A percentile compares a stretch with the other conserved stretches of the same genome.
phyloP scores from a whole-genome alignment of 441 rosid genomes.

The Gossypium lobatum region DNA sequence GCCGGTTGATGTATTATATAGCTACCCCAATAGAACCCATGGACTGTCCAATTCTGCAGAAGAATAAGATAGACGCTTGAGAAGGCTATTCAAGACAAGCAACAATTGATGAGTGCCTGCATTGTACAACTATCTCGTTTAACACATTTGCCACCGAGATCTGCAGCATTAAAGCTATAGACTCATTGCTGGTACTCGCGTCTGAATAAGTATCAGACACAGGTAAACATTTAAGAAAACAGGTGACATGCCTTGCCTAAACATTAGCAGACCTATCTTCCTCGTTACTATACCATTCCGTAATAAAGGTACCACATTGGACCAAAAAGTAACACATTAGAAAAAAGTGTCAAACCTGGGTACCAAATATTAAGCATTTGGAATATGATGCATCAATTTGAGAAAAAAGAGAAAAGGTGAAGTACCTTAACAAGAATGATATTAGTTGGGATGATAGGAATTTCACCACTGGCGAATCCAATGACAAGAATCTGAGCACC shows the following conservation, averaged over 20 bases:
- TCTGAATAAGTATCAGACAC: too few relatives aligned
- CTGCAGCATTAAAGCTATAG: not conserved
- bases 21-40: constrained; percentile 97
- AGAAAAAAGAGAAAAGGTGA: not conserved
- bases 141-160: not conserved
- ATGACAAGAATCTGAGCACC: constrained; percentile 87
- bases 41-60: constrained; percentile 83
- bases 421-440: constrained; percentile 84
- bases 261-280: not conserved
- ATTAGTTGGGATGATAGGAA: constrained; percentile 77
- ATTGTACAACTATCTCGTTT: not conserved
- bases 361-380: not conserved
- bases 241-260: not conserved
- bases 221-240: too few relatives aligned
- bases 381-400: not conserved
- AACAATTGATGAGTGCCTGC: not conserved
- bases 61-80: constrained; percentile 7
- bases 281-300: too few relatives aligned
- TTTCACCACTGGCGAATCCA: constrained; percentile 87
- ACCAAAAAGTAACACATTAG: too few relatives aligned
- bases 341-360: not conserved
- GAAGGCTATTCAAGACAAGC: not conserved
- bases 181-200: too few relatives aligned
- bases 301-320: too few relatives aligned
- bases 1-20: constrained; percentile 48